Evolutionary conservation across 2,329 filamentous ascomycete species (phyloP), one percentile per base, ranked within the genome.

Genomic region (Talaromyces sp.): DNA sequence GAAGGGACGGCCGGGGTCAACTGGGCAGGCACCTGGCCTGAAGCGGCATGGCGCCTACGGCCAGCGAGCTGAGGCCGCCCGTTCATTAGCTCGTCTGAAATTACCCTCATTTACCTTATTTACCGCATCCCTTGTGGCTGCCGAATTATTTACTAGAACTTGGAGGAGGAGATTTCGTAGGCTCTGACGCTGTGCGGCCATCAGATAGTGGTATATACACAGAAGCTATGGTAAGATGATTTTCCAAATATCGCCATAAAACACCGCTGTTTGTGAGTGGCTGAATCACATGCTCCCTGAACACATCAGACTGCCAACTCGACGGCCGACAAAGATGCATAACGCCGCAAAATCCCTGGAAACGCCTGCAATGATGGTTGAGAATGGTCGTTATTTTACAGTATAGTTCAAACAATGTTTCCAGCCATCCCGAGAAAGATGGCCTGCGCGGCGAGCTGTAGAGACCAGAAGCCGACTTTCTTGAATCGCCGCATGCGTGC

Each of bases 391-490:
- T 63, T 57, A 57, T 49, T 31, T n/a, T 62, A 65, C 31, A 60
- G 70, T 72, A 69, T 73, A 63, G 54, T 67, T 78, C 73, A 87
- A 64, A 85, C 85, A 67, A 87, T 83, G 70, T 93, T 95, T 17
- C 94, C 94, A 4, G 93, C 94, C 84, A 98, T 90, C 10, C 95
- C 95, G 81, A 98, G 90, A 74, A 98, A 95, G 41, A 99, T 85
- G 3, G 94, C 95, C 75, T 99, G 95, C 8, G 94, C 91, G 7
- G 94, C 92, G 65, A 99, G 82, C 71, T 94, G 93, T 64, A 98
- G 84, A 3, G 93, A 97, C 95, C 95, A 99, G 72, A 98, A 89
- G 37, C 95, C 95, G 33, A 97, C 95, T 79, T 98, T 97, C 77
- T 93, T 96, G 75, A 99, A 90, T 52, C 95, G 86, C 60, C 94